A percentile compares a stretch with the other conserved stretches of the same genome.
Conservation (phyloP, 495 filamentous ascomycete genomes). For the Aspergillus incahuasiensis region DNA sequence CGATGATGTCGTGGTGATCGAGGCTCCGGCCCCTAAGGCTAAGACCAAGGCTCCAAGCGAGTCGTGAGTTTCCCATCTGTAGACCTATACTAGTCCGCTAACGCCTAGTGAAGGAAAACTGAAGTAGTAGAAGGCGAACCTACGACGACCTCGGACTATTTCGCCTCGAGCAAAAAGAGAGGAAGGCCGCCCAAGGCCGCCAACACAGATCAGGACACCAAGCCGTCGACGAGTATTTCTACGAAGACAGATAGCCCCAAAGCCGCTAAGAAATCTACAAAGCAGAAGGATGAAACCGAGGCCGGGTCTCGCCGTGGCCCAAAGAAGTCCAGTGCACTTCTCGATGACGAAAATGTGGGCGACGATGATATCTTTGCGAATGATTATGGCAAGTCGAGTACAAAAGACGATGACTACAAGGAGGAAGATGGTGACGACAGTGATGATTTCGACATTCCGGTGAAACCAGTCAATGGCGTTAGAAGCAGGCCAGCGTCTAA, state of each 20-base stretch:
- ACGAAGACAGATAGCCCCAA: constrained; percentile 24
- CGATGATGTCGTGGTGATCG: constrained; percentile 28
- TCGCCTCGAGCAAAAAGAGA: constrained; percentile 54
- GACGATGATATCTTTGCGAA: constrained; percentile 70
- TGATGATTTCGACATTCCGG: constrained; percentile 37
- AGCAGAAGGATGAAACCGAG: constrained; percentile 19
- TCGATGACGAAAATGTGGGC: constrained; percentile 60
- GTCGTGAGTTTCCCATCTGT: constrained; percentile 22
- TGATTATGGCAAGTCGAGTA: constrained; percentile 54
- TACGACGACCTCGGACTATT: constrained; percentile 57
- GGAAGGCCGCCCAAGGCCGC: constrained; percentile 31
- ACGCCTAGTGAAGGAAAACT: constrained; percentile 35
- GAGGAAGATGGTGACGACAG: constrained; percentile 55
- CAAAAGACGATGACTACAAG: constrained; percentile 67
- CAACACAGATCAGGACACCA: constrained; percentile 7
- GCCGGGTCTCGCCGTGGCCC: constrained; percentile 29
- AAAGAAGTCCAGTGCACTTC: constrained; percentile 29
- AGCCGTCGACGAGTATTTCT: constrained; percentile 15
- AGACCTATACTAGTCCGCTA: neutral
- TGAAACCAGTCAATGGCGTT: constrained; percentile 31
- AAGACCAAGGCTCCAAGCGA: constrained; percentile 44
- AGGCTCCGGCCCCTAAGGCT: constrained; percentile 44
- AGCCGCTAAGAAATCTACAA: constrained; percentile 23
- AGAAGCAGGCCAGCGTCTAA: constrained; percentile 29
- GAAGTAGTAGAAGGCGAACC: constrained; percentile 46